Conservation (phyloP, 257 asterid genomes). For the Nicotiana knightiana region DNA sequence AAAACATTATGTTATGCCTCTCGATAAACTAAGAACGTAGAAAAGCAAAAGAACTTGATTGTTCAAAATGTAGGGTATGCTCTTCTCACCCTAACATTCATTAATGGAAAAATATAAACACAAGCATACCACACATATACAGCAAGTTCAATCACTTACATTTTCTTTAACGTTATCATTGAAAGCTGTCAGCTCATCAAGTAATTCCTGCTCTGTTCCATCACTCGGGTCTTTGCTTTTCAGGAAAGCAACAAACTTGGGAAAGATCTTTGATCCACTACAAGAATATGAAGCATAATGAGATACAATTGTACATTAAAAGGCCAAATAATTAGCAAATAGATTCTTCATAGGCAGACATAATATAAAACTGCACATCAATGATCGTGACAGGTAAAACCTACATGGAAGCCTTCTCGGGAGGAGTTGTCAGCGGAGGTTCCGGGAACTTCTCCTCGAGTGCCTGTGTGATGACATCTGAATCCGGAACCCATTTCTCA, state of each 20-base stretch:
- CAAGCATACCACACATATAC: background rate
- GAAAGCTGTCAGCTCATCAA: slow-evolving; percentile 63
- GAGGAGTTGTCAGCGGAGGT: slow-evolving; percentile 74
- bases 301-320: background rate
- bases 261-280: slow-evolving; percentile 90
- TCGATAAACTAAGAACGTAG: background rate
- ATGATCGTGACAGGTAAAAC: slow-evolving; percentile 18
- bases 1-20: background rate
- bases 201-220: slow-evolving; percentile 79
- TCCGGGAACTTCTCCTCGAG: slow-evolving; percentile 86
- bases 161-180: slow-evolving; percentile 62
- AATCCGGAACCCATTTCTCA: slow-evolving; percentile 89
- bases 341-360: background rate
- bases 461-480: slow-evolving; percentile 82
- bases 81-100: background rate
- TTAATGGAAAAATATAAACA: background rate
- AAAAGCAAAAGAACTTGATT: no score
- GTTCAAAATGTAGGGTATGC: background rate
- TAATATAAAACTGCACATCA: background rate
- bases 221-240: slow-evolving; percentile 86
- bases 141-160: slow-evolving; percentile 36
- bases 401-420: slow-evolving; percentile 79
- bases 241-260: slow-evolving; percentile 78
- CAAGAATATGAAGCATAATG: slow-evolving; percentile 18
- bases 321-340: background rate